These are phyloP conservation scores for Wallacemonas rigidus DNA, from an alignment of 208 protist species.

Conservation along the genomic window DNA sequence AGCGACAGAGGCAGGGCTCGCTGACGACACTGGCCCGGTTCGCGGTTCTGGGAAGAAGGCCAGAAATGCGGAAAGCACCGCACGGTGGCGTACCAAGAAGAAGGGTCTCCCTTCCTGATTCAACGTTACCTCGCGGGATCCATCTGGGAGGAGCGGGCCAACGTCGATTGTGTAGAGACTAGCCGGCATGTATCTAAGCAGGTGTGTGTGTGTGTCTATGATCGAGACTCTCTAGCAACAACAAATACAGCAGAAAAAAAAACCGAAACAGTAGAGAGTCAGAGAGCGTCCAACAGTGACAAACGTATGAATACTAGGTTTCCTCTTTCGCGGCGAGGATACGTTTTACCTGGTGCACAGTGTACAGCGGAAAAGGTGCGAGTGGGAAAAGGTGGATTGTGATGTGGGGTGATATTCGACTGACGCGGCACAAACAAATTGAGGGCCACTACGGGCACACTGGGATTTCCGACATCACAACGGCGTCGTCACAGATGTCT, in stretches of 20 bases:
- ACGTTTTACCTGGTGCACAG: too few relatives aligned
- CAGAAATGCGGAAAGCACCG: conserved; percentile 66
- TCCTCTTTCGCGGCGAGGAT: too few relatives aligned
- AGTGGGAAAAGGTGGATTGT: too few relatives aligned
- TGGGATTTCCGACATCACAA: too few relatives aligned
- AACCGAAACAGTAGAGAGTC: too few relatives aligned
- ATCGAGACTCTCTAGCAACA: background rate
- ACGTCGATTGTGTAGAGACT: conserved; percentile 75
- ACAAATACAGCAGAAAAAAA: conserved; percentile 16
- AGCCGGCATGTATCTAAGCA: conserved; percentile 17
- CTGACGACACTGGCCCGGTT: background rate
- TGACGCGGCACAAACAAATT: too few relatives aligned
- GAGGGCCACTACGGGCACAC: too few relatives aligned
- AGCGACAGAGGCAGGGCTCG: background rate
- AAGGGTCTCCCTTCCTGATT: conserved; percentile 46
- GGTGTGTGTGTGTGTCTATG: background rate
- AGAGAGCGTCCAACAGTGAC: too few relatives aligned
- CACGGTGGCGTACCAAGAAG: conserved; percentile 59
- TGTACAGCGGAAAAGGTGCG: too few relatives aligned
- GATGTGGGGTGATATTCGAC: too few relatives aligned
- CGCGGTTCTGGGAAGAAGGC: conserved; percentile 42
- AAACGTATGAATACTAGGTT: too few relatives aligned
- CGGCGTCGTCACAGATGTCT: too few relatives aligned
- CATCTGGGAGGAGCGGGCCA: conserved; percentile 38
- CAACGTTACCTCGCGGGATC: conserved; percentile 63